Base-by-base conservation (phyloP, 495 filamentous ascomycete species). In the Lentithecium fluviatile region DNA sequence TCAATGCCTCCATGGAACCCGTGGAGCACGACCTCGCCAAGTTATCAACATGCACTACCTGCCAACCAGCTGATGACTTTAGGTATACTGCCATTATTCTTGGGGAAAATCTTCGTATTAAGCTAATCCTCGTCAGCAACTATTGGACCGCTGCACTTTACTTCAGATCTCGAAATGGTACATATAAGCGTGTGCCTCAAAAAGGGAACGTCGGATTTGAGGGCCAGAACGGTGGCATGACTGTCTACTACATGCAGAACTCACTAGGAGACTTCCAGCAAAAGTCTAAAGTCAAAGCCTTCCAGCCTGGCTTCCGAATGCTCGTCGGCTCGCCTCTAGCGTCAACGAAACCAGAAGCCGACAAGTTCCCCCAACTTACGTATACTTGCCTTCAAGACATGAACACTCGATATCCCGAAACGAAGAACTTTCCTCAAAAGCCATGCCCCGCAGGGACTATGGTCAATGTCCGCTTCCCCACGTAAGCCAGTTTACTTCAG, bases 261-360 rank as follows among this genome's bases (percentile, higher is more conserved):
- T 24, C 51, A 23, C 23, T 65, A n/a, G 52, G 25, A 15, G 51
- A 65, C 29, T 60, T 42, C 25, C 13, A 32, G 17, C 56, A 60
- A 21, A 55, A 54, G 34, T 38, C 43, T 6, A 59, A 65, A 23
- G 51, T 60, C 21, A 65, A 38, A 11, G 56, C 62, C 10, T 65
- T 65, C 38, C 26, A 65, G 45, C 55, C 60, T 10, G 58, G 62
- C 8, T 65, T 65, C 50, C 55, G 62, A 12, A 65, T 65, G 62
- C 26, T 60, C 1, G 42, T 65, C 23, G 62, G 62, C 6, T 50
- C 49, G 20, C 48, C 56, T 8, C 23, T 25, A 3, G 29, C 40
- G 11, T 45, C n/a, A 4, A 60, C 47, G 6, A 54, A 46, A 34
- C 20, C 12, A 7, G 48, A 60, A 7, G 62, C 56, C 21, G 34